phyloP scores from a whole-genome alignment of 176 grass and related monocot species.

The Carex scoparia region DNA sequence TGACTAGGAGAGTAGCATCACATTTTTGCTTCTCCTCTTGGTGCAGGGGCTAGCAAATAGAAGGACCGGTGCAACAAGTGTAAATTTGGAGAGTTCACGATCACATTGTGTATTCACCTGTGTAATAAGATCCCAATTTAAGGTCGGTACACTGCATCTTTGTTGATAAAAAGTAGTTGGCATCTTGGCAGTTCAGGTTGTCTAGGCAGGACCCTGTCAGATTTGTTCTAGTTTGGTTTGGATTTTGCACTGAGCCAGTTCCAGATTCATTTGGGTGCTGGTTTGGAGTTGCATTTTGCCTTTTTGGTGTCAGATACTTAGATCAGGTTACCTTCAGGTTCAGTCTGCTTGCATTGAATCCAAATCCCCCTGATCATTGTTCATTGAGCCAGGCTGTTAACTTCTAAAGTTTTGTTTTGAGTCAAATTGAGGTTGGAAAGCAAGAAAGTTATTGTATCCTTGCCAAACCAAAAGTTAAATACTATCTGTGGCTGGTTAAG shows the following conservation, averaged over 20 bases:
- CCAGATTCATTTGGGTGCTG: not conserved
- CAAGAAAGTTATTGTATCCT: not conserved
- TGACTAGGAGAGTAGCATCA: not conserved
- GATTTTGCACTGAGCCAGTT: not conserved
- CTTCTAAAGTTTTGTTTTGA: not conserved
- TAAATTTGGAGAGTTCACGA: constrained; percentile 85
- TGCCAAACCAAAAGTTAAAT: not conserved
- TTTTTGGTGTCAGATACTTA: not conserved
- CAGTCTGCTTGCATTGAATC: not conserved
- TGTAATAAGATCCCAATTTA: constrained; percentile 73
- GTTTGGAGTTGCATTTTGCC: not conserved
- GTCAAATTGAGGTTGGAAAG: not conserved
- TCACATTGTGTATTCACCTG: constrained; percentile 99
- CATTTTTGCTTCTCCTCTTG: not conserved
- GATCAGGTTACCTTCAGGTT: not conserved
- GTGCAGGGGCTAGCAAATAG: constrained; percentile 80
- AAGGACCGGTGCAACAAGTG: constrained; percentile 76
- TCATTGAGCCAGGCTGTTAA: not conserved
- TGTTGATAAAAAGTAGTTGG: not conserved
- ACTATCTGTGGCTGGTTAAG: not conserved
- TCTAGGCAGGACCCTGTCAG: not conserved
- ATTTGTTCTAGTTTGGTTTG: not conserved
- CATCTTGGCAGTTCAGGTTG: not conserved
- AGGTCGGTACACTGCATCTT: constrained; percentile 41
- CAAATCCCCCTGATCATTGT: not conserved